Percentiles rank a stretch among this genome's conserved stretches.
Conservation (phyloP, 75 land plant species). For the Cryptomeria japonica region DNA sequence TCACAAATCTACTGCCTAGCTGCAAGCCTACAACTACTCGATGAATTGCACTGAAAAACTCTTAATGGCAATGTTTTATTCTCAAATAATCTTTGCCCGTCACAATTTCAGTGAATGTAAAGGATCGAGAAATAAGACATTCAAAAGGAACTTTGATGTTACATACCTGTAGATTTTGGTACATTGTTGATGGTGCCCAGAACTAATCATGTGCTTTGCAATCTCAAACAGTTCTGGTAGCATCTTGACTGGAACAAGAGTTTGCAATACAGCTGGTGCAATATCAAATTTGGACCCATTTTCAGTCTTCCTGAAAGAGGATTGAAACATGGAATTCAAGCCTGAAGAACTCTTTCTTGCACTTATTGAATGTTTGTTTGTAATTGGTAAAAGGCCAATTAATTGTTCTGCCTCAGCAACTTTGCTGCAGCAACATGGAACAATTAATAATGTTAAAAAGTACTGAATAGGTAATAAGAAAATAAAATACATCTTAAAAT, state of each 20-base stretch:
- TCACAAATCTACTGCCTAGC: neutral
- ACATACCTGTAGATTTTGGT: conserved; percentile 27
- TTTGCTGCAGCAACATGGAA: conserved; percentile 19
- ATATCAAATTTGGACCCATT: conserved; percentile 7
- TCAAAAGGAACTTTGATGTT: neutral
- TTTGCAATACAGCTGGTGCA: conserved; percentile 19
- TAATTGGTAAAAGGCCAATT: conserved; percentile 8
- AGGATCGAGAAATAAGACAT: neutral
- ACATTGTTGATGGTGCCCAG: conserved; percentile 23
- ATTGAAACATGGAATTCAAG: conserved; percentile 1
- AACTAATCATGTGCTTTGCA: conserved; percentile 18
- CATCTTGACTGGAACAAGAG: conserved; percentile 27
- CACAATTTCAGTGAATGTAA: neutral
- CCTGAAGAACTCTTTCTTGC: conserved; percentile 3
- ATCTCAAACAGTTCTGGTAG: conserved; percentile 25
- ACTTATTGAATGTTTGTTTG: conserved; percentile 5
- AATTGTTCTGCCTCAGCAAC: conserved; percentile 20
- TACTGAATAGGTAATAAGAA: neutral
- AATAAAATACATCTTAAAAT: neutral
- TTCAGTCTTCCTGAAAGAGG: conserved; percentile 8
- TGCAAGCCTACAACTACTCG: neutral
- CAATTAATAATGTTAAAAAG: conserved; percentile 1
- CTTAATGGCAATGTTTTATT: neutral
- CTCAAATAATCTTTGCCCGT: neutral
- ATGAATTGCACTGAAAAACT: neutral